Evolutionary conservation across 805 yeast species (phyloP), one percentile per base, ranked within the genome.

Genomic region (Clavispora phyllophila): DNA sequence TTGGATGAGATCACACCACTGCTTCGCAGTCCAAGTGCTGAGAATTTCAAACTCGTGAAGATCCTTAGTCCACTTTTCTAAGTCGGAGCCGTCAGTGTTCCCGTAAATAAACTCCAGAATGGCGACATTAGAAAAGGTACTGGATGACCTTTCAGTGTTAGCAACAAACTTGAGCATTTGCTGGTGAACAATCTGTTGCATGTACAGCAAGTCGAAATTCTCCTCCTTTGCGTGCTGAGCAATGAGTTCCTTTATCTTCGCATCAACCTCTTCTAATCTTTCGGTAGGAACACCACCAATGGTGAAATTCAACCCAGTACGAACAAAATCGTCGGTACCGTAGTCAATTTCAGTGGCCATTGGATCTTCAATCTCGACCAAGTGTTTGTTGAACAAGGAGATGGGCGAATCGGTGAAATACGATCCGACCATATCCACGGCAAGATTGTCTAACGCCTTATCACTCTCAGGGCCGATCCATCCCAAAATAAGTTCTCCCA

Each of bases 71-170:
- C 84, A 77, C n/a, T 62, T 60, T 3, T 66, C 62, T 45, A 91
- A 66, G 41, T 81, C 79, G 6, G 75, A 60, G 2, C 86, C 86
- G 43, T 79, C 80, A 2, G 61, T 53, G 37, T 78, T 69, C 38
- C 96, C 96, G 56, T 91, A 93, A 9, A 88, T 57, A 60, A 88
- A 91, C 53, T 87, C 95, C 29, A 73, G 72, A 40, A 88, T 84
- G 7, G 89, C 88, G 45, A 81, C 70, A 35, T 76, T 77, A 0
- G 88, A 75, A 41, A 89, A 68, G 5, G 72, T 66, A 20, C 76
- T 76, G 3, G 90, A 74, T 18, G 79, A 75, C 46, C 76, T 79
- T 61, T 86, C 95, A 28, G 82, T 70, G 34, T 74, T 73, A 38
- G 78, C 72, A 14, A 84, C 65, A 48, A 73, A 79, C 53, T 79